Percentiles rank a stretch among this genome's conserved stretches.
These are phyloP conservation scores for Scenedesmus sp. DNA, from an alignment of 163 green algal species.

Conservation along the genomic window DNA sequence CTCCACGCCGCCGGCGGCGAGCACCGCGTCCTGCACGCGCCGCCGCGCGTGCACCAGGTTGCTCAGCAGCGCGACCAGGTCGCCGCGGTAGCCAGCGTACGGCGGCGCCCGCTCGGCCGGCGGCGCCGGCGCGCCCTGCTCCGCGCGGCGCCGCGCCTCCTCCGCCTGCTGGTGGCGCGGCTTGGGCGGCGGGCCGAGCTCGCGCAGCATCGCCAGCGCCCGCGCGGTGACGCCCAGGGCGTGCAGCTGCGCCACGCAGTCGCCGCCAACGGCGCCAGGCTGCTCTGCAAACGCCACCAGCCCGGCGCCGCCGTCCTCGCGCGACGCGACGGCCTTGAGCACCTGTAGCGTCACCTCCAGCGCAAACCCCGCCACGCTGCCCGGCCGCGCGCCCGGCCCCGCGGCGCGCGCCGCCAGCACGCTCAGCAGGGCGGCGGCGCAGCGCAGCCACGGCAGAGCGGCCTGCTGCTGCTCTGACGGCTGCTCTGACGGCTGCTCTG, in stretches of 20 bases:
- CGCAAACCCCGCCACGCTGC: not conserved
- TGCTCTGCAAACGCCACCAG: slow-evolving; percentile 6
- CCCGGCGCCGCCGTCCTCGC: slow-evolving; percentile 16
- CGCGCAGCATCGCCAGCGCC: slow-evolving; percentile 65
- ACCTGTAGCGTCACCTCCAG: slow-evolving; percentile 36
- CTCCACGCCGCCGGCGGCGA: slow-evolving; percentile 34
- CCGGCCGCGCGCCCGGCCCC: not conserved
- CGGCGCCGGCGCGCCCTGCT: not conserved
- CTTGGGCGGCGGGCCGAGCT: slow-evolving; percentile 47
- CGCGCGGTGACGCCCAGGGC: slow-evolving; percentile 34
- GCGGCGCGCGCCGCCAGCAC: slow-evolving; percentile 1
- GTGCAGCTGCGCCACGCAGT: slow-evolving; percentile 13
- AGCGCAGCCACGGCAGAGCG: slow-evolving; percentile 2
- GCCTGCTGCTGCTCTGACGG: slow-evolving; percentile 5
- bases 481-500: not conserved
- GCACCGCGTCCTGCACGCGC: slow-evolving; percentile 60
- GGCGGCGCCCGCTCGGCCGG: slow-evolving; percentile 38
- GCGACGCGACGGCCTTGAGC: not conserved
- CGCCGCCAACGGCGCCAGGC: not conserved
- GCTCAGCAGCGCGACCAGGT: slow-evolving; percentile 74
- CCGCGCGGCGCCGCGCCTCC: not conserved
- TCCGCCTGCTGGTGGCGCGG: slow-evolving; percentile 29
- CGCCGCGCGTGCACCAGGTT: slow-evolving; percentile 59
- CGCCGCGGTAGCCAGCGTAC: slow-evolving; percentile 76
- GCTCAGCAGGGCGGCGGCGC: not conserved